Base-by-base conservation (phyloP, 2,329 filamentous ascomycete species). In the Penicillium brasilianum region DNA sequence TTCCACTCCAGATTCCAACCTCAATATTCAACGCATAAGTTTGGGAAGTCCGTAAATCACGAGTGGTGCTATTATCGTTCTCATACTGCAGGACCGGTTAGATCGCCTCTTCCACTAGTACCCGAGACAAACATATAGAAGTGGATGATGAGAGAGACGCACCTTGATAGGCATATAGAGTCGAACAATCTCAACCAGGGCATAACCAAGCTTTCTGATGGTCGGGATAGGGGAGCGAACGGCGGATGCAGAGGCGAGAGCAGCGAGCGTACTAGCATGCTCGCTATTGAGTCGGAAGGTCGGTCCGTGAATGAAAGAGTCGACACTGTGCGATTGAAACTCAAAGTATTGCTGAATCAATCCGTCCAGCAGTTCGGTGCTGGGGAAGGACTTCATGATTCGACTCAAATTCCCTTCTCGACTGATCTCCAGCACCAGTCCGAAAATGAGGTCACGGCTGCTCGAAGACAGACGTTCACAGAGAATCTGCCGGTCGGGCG, bases 401-500 rank as follows among this genome's bases (percentile, higher is more conserved):
- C 85, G 20, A 86, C 84, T 53, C 79, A 83, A 61, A 71, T 82
- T 74, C 75, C 83, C 76, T 74, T 83, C 68, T 77, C 76, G 64
- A 66, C 84, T 88, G 4, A 84, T 86, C 53, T 82, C 81, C 37
- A 91, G 76, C 1, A 91, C 84, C 60, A 90, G 82, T 11, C 84
- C 87, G 58, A 92, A 77, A 1, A 90, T 82, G 50, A 82, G 83
- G 72, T 92, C 89, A 3, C 87, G 83, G 20, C 78, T 81, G 10
- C 66, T 68, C 2, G 68, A 55, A 2, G 69, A 67, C 3, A 74
- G 53, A 1, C 66, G 62, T 25, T 74, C 72, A 1, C 64, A 67
- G 1, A 72, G 59, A 8, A 67, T 64, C 41, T 69, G 64, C 8
- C 60, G 61, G 2, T 68, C 66, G n/a, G 63, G 55, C 1, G 58